Conservation (phyloP, 208 protist species). For the Wallacemonas sp. region DNA sequence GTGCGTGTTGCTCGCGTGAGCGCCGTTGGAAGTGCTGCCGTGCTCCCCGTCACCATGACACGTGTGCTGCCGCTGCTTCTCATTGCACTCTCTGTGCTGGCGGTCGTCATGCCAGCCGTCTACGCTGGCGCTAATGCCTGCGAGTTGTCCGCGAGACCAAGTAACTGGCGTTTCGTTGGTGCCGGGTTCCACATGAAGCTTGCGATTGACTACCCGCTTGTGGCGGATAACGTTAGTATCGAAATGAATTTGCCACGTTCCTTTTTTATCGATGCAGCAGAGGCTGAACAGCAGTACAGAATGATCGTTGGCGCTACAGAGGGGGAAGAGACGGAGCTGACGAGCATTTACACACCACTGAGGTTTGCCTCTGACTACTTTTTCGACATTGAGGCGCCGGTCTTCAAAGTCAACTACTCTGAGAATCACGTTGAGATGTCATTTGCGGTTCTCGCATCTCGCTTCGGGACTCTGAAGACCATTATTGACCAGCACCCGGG, state of each 20-base stretch:
- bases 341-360: slow-evolving; percentile 20
- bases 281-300: slow-evolving; percentile 63
- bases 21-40: too few relatives aligned
- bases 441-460: slow-evolving; percentile 4
- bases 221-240: slow-evolving; percentile 23
- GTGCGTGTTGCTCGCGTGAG: too few relatives aligned
- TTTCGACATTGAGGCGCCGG: slow-evolving; percentile 85
- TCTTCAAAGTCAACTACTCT: slow-evolving; percentile 63
- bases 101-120: not conserved
- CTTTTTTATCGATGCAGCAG: slow-evolving; percentile 78
- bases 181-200: slow-evolving; percentile 83
- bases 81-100: not conserved
- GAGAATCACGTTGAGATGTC: slow-evolving; percentile 40
- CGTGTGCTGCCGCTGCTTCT: too few relatives aligned
- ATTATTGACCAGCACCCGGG: not conserved
- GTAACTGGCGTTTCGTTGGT: slow-evolving; percentile 43
- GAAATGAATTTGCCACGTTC: slow-evolving; percentile 44
- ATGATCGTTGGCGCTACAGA: slow-evolving; percentile 14
- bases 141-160: not conserved
- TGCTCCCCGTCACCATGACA: too few relatives aligned
- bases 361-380: slow-evolving; percentile 37
- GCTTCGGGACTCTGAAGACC: not conserved
- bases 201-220: slow-evolving; percentile 51
- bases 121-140: not conserved
- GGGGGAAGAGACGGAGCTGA: not conserved